Evolutionary conservation across 495 filamentous ascomycete species (phyloP).

Genomic region (Rhypophila decipiens): DNA sequence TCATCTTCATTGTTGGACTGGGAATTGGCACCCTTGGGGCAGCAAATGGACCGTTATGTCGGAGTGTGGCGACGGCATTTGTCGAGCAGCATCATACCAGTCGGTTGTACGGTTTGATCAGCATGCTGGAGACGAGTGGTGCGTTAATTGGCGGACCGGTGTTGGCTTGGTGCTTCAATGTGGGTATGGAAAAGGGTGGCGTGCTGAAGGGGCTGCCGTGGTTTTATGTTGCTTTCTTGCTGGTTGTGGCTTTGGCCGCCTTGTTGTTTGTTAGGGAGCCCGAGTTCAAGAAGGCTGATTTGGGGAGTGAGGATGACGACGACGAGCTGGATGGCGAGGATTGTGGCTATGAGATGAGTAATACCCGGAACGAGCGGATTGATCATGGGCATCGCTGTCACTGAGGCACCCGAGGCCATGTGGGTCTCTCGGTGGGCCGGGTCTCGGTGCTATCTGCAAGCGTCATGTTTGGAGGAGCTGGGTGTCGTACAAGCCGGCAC

Average conservation of each 20-base stretch:
- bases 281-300: too few species aligned
- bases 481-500: too few species aligned
- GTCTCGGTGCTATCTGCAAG: too few species aligned
- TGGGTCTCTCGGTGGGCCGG: too few species aligned
- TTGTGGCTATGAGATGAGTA: too few species aligned
- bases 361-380: too few species aligned
- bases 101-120: conserved; percentile 50
- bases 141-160: conserved; percentile 46
- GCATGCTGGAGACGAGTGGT: conserved; percentile 49
- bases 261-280: conserved; percentile 41
- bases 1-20: conserved; percentile 49
- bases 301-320: too few species aligned
- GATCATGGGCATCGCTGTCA: too few species aligned
- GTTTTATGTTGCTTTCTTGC: conserved; percentile 44
- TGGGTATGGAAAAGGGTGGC: conserved; percentile 43
- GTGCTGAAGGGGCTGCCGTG: conserved; percentile 49
- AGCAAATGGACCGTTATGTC: conserved; percentile 33
- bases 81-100: conserved; percentile 50
- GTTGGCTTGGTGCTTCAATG: conserved; percentile 48
- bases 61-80: conserved; percentile 47
- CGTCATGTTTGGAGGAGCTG: too few species aligned
- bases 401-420: too few species aligned
- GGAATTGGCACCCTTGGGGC: conserved; percentile 49
- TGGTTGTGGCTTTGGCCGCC: conserved; percentile 31
- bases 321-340: too few species aligned